Evolutionary conservation across 208 protist genomes (phyloP), one percentile per base, ranked within the genome.

Genomic region (Novymonas esmeraldas): DNA sequence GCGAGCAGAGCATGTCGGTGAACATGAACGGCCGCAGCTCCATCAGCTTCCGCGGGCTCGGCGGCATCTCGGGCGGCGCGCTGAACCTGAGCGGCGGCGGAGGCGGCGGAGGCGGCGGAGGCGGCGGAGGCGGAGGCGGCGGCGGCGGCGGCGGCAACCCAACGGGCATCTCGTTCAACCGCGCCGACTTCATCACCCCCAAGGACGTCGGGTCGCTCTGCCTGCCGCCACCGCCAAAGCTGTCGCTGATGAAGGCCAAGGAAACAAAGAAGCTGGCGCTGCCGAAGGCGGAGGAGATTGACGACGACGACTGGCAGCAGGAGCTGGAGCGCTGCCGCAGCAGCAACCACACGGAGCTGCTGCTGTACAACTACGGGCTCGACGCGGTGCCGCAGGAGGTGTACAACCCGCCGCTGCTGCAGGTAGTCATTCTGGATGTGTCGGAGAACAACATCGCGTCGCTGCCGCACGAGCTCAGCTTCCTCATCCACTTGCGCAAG

Each of bases 361-460:
- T 92, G 16, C 62, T 95, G 38, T 87, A 85, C 75, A 87, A 76
- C 68, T 92, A 89, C 66, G 66, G 70, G n/a, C 62, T 95, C 20
- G 75, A 71, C 16, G 72, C 63, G 44, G 84, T 95, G 33, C 90
- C 90, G 29, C 44, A 39, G 2, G 87, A 92, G 50, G 65, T 95
- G 34, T 93, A 85, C 74, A 81, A 73, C 41, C 90, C 90, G 6
- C 90, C 90, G 13, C 72, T 81, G 33, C 52, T 87, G 54, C 82
- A 92, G 48, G 71, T 95, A 2, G 73, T 87, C 9, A 33, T 81
- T 38, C 63, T 95, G 10, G 86, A 92, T 55, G 61, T 95, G 24
- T 89, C 81, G 39, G 79, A 93, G 46, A 95, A 95, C 70, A 76
- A 70, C 28, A 57, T 95, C 22, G 82, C 66, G 11, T 75, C 58